Conservation (phyloP, 2,329 filamentous ascomycete species). For the Diplodia mutila region DNA sequence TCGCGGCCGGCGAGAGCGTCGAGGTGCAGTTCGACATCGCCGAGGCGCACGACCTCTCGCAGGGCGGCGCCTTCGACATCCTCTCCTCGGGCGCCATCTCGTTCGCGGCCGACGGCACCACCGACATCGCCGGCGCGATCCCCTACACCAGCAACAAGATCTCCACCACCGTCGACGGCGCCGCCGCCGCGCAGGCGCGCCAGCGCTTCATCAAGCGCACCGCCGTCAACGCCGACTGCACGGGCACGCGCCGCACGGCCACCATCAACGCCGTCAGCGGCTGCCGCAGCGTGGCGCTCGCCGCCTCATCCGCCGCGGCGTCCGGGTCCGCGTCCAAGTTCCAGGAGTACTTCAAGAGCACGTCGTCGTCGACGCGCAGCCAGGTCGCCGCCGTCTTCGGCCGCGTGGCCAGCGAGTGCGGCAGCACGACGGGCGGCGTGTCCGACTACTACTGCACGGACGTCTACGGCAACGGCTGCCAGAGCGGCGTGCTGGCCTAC, state of each 20-base stretch:
- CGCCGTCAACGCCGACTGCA: constrained; percentile 59
- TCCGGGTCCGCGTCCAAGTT: constrained; percentile 53
- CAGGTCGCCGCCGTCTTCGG: constrained; percentile 51
- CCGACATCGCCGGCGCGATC: constrained; percentile 58
- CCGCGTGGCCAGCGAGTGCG: constrained; percentile 60
- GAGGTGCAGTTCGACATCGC: constrained; percentile 60
- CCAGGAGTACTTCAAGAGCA: constrained; percentile 67
- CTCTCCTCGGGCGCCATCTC: constrained; percentile 61
- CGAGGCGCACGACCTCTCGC: constrained; percentile 59
- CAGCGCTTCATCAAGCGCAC: constrained; percentile 40
- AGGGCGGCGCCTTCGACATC: constrained; percentile 53
- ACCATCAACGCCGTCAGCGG: constrained; percentile 58
- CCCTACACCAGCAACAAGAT: constrained; percentile 64
- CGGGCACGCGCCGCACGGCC: constrained; percentile 49
- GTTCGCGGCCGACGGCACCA: constrained; percentile 57
- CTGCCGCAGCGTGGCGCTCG: constrained; percentile 58
- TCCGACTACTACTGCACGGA: constrained; percentile 65
- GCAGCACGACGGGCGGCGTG: constrained; percentile 51
- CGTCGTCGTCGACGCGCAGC: constrained; percentile 44
- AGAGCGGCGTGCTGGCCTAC: constrained; percentile 62
- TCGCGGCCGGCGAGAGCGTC: constrained; percentile 54
- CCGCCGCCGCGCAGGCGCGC: constrained; percentile 55
- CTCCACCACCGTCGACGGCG: constrained; percentile 60
- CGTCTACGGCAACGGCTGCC: constrained; percentile 47
- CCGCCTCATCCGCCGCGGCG: constrained; percentile 57